Evolutionary conservation across 768 basidiomycete species (phyloP), one percentile per base, ranked within the genome.

Genomic region (Termitomyces bulborhizus): DNA sequence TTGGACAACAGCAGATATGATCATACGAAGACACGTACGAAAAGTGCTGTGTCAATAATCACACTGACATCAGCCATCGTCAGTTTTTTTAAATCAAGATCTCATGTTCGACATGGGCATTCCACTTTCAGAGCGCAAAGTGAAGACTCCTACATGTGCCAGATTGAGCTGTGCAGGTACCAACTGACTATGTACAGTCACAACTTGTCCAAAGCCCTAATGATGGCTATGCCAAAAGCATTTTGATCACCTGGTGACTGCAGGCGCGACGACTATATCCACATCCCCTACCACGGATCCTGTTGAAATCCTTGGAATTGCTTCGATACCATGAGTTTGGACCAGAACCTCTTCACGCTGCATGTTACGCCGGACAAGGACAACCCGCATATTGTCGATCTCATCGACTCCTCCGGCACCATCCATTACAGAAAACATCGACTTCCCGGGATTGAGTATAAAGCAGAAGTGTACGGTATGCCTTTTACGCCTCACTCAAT

Each of bases 261-360:
- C 56, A 50, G 55, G 27, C 16, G 31, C 34, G 37, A 21, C 46
- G 16, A 41, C 32, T 53, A 55, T 62, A 58, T 59, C 45, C 36
- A 40, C n/a, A 46, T 24, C 47, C 36, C 31, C 9, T 9, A 37
- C 40, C 54, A 43, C 32, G 26, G 26, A 24, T 26, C 24, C 11
- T 16, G 16, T 34, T 12, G 7, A 8, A 46, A 54, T 13, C 12
- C 16, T 34, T 12, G 12, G 13, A 46, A 54, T 13, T 34, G 24
- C 6, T 21, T 16, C 42, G 31, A 46, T 56, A 59, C 60, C 62
- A 92, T 92, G 90, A 89, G 88, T 65, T 73, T 93, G 53, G 90
- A 93, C 68, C 80, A 90, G 68, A 93, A 92, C 66, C 73, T 93
- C 11, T 93, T 93, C 73, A 93, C 91, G 3, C 82, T 93, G 53